A percentile compares a stretch with the other conserved stretches of the same genome.
phyloP scores from a whole-genome alignment of 2,329 filamentous ascomycete species.

The Pseudogymnoascus sp. region DNA sequence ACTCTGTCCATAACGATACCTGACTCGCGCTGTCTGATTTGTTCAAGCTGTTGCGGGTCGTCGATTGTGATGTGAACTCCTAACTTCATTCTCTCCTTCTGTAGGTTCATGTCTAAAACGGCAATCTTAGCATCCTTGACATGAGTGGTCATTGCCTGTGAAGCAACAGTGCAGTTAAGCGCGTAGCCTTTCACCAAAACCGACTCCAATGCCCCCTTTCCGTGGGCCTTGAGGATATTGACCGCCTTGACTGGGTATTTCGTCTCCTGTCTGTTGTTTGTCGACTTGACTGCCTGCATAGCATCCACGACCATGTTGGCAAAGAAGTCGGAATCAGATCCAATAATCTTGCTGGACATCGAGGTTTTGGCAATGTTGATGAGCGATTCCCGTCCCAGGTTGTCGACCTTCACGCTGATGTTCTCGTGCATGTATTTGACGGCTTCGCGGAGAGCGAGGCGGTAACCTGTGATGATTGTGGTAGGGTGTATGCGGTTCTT shows the following conservation, averaged over 20 bases:
- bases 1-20: constrained; percentile 90
- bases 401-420: constrained; percentile 90
- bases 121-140: constrained; percentile 94
- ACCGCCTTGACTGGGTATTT: constrained; percentile 99
- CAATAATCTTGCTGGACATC: constrained; percentile 99
- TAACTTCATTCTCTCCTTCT: constrained; percentile 98
- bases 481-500: constrained; percentile 99
- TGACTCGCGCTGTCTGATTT: constrained; percentile 87
- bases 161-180: constrained; percentile 96
- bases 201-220: constrained; percentile 84
- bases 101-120: constrained; percentile 92
- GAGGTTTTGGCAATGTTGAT: constrained; percentile 96
- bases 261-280: constrained; percentile 79
- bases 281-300: constrained; percentile 88
- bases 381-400: constrained; percentile 80
- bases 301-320: constrained; percentile 95
- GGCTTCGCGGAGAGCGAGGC: constrained; percentile 87
- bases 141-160: constrained; percentile 92
- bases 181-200: constrained; percentile 92
- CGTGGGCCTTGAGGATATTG: constrained; percentile 96
- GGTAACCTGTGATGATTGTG: constrained; percentile 97
- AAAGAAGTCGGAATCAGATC: constrained; percentile 92
- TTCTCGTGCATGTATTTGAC: constrained; percentile 99
- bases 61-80: constrained; percentile 98
- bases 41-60: constrained; percentile 92